Conservation (phyloP, 495 filamentous ascomycete genomes). For the Penicillium goetzii region DNA sequence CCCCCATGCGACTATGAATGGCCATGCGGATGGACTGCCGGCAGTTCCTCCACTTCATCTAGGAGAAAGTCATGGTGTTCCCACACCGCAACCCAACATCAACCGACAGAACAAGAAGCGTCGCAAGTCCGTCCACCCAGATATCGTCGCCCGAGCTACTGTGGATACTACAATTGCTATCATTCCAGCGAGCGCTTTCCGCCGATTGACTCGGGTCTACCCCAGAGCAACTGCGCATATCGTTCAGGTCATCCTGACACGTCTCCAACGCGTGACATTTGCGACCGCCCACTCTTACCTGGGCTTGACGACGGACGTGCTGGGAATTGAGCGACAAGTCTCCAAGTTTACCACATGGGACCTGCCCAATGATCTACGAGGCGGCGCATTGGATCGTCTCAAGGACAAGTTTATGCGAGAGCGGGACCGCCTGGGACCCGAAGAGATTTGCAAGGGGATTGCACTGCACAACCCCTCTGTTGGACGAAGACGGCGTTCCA, state of each 20-base stretch:
- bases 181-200: slow-evolving; percentile 94
- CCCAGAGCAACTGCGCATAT: slow-evolving; percentile 96
- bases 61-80: slow-evolving; percentile 49
- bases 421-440: slow-evolving; percentile 77
- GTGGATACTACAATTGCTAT: slow-evolving; percentile 98
- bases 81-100: slow-evolving; percentile 17
- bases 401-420: slow-evolving; percentile 94
- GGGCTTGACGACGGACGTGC: slow-evolving; percentile 85
- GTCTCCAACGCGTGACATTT: slow-evolving; percentile 92
- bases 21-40: slow-evolving; percentile 42
- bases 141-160: slow-evolving; percentile 95
- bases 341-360: slow-evolving; percentile 89
- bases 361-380: slow-evolving; percentile 88
- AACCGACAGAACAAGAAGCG: slow-evolving; percentile 30
- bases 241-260: slow-evolving; percentile 92
- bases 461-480: slow-evolving; percentile 85
- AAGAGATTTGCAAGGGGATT: slow-evolving; percentile 91
- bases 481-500: slow-evolving; percentile 69
- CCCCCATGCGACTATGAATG: slow-evolving; percentile 22
- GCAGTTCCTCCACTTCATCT: slow-evolving; percentile 76
- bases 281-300: slow-evolving; percentile 93
- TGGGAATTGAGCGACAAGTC: slow-evolving; percentile 90
- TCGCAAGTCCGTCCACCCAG: slow-evolving; percentile 86
- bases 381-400: slow-evolving; percentile 77
- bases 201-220: slow-evolving; percentile 90